Evolutionary conservation across 2,329 filamentous ascomycete species (phyloP).

Genomic region (Scytalidium sp.): DNA sequence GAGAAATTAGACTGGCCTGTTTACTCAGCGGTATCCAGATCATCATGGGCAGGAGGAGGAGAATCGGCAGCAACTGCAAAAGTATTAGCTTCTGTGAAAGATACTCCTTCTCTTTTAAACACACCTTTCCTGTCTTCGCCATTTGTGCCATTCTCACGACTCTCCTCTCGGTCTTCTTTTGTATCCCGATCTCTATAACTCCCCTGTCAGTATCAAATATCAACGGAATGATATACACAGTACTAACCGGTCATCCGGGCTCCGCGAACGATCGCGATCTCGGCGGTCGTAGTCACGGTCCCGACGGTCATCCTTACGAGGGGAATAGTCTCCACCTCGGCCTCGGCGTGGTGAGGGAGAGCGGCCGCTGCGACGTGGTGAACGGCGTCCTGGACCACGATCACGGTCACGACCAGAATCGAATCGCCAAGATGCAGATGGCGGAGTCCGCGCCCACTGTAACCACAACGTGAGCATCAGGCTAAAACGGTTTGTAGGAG

Average conservation of each 20-base stretch:
- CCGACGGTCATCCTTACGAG: constrained; percentile 82
- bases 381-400: constrained; percentile 49
- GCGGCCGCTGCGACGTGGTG: constrained; percentile 64
- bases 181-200: constrained; percentile 38
- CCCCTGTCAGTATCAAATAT: neutral
- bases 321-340: constrained; percentile 73
- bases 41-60: constrained; percentile 82
- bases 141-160: constrained; percentile 74
- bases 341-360: constrained; percentile 76
- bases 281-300: constrained; percentile 73
- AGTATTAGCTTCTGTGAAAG: constrained; percentile 19
- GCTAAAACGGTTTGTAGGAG: neutral
- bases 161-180: constrained; percentile 65
- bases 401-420: constrained; percentile 83
- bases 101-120: constrained; percentile 20
- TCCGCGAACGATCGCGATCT: constrained; percentile 72
- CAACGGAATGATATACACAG: neutral
- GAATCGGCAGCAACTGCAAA: constrained; percentile 61
- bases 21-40: constrained; percentile 90
- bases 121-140: constrained; percentile 89
- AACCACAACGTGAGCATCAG: neutral
- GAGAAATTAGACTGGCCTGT: constrained; percentile 19
- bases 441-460: constrained; percentile 97
- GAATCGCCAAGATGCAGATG: constrained; percentile 97
- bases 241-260: constrained; percentile 58